These are phyloP conservation scores for Geosmithia putterillii DNA, from an alignment of 2,329 filamentous ascomycete genomes.

Conservation along the genomic window DNA sequence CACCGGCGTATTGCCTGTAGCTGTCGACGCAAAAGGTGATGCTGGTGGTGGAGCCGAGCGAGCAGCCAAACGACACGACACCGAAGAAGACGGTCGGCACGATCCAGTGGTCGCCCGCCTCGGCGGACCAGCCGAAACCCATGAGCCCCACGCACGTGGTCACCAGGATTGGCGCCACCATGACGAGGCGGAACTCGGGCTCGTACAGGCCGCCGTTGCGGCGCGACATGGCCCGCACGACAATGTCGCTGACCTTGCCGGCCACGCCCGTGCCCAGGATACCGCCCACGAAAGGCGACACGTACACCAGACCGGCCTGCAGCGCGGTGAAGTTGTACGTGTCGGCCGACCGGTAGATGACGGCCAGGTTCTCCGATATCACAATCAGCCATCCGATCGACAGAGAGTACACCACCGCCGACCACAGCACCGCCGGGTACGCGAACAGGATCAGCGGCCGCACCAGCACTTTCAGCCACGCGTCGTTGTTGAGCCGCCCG, in stretches of 20 bases:
- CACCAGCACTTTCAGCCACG: conserved; percentile 64
- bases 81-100: conserved; percentile 92
- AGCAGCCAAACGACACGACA: conserved; percentile 82
- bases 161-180: conserved; percentile 70
- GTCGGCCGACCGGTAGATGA: conserved; percentile 61
- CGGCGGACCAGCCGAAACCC: conserved; percentile 89
- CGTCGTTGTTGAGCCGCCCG: conserved; percentile 65
- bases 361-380: conserved; percentile 73
- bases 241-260: conserved; percentile 73
- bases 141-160: conserved; percentile 78
- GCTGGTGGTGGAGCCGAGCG: conserved; percentile 75
- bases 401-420: conserved; percentile 69
- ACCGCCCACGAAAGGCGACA: conserved; percentile 81
- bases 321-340: conserved; percentile 72
- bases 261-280: conserved; percentile 86
- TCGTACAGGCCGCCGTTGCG: conserved; percentile 92
- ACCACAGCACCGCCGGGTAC: conserved; percentile 87
- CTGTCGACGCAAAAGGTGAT: conserved; percentile 93
- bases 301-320: conserved; percentile 74
- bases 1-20: conserved; percentile 85
- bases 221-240: conserved; percentile 70
- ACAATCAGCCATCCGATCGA: conserved; percentile 95
- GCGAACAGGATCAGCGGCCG: conserved; percentile 78
- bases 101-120: conserved; percentile 68
- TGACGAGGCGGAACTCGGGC: conserved; percentile 82